These are phyloP conservation scores for Aspergillus novoparasiticus DNA, from an alignment of 2,329 filamentous ascomycete species.

Conservation along the genomic window DNA sequence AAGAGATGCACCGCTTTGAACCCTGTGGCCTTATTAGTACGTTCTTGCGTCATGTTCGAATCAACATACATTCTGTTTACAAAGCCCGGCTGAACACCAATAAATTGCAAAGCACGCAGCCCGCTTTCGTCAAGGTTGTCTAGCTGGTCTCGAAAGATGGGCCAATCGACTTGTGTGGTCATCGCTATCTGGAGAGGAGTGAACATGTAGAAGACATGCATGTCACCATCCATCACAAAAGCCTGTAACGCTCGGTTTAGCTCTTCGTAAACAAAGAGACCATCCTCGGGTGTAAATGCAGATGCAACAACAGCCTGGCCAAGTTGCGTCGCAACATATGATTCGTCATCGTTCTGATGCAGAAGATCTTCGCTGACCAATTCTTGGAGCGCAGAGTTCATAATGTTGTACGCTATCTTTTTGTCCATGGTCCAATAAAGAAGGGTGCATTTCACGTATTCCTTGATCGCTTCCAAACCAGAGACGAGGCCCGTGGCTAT, in stretches of 20 bases:
- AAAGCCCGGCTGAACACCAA: constrained; percentile 68
- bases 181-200: constrained; percentile 65
- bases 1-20: constrained; percentile 63
- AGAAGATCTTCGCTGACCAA: constrained; percentile 61
- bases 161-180: constrained; percentile 66
- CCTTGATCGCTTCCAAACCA: constrained; percentile 64
- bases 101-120: constrained; percentile 66
- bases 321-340: constrained; percentile 64
- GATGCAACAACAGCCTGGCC: constrained; percentile 73
- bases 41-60: neutral
- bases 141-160: constrained; percentile 70
- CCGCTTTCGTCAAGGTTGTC: constrained; percentile 71
- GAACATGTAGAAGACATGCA: constrained; percentile 78
- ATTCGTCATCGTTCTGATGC: constrained; percentile 50
- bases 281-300: constrained; percentile 73
- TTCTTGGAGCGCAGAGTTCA: constrained; percentile 62
- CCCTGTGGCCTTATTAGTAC: constrained; percentile 50
- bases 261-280: constrained; percentile 71
- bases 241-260: constrained; percentile 67
- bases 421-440: constrained; percentile 60
- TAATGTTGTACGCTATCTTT: constrained; percentile 54
- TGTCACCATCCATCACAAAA: constrained; percentile 79
- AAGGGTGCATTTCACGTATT: constrained; percentile 70
- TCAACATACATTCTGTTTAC: constrained; percentile 65
- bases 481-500: constrained; percentile 70